phyloP scores from a whole-genome alignment of 345 rosid genomes.

The Stellera chamaejasme region DNA sequence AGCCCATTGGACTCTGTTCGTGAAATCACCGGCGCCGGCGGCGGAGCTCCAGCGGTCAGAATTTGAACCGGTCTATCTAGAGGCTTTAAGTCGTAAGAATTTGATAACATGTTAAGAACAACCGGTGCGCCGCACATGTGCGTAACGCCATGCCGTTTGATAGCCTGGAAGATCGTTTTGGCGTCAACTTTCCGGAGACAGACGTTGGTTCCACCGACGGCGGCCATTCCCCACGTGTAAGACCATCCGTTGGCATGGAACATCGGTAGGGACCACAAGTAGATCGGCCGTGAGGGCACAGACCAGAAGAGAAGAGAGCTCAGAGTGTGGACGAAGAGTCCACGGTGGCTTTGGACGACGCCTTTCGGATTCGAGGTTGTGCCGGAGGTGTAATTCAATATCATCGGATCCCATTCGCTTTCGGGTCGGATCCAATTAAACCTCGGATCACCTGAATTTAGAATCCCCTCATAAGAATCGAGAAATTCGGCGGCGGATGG shows the following conservation, averaged over 20 bases:
- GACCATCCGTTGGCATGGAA: constrained; percentile 64
- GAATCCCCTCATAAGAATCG: constrained; percentile 32
- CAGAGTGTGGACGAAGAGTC: constrained; percentile 30
- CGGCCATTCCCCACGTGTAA: constrained; percentile 49
- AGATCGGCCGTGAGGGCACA: constrained; percentile 33
- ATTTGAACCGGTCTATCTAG: constrained; percentile 27
- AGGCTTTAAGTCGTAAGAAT: constrained; percentile 16
- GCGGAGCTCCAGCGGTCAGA: constrained; percentile 51
- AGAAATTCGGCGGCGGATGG: constrained; percentile 15
- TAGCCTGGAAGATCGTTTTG: constrained; percentile 23
- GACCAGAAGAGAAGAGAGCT: constrained; percentile 32
- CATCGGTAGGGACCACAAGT: constrained; percentile 57
- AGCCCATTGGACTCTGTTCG: constrained; percentile 38
- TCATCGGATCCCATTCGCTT: constrained; percentile 45
- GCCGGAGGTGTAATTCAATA: constrained; percentile 54
- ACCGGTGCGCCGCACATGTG: constrained; percentile 58
- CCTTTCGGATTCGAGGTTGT: constrained; percentile 59
- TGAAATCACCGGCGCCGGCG: constrained; percentile 33
- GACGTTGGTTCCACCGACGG: constrained; percentile 52
- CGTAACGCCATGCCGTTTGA: constrained; percentile 39
- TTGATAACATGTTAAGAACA: constrained; percentile 47
- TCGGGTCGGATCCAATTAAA: constrained; percentile 36
- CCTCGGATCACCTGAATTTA: constrained; percentile 25
- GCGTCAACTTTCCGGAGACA: constrained; percentile 39
- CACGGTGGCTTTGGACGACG: constrained; percentile 43